Evolutionary conservation across 2,329 filamentous ascomycete species (phyloP), one percentile per base, ranked within the genome.

Genomic region (Fusarium luffae): DNA sequence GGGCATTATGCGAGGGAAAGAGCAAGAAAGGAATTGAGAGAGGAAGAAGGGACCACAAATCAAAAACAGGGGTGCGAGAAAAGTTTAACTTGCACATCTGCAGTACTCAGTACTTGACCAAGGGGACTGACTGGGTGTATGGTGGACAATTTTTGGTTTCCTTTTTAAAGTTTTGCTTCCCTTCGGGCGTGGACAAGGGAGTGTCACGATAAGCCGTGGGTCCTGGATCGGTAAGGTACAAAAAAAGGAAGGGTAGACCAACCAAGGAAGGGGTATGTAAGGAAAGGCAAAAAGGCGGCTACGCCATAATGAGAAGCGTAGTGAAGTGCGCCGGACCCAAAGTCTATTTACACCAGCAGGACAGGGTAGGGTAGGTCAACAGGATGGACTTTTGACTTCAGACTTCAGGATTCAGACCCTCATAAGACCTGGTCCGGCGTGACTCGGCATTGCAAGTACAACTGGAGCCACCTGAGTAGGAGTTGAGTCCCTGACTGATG

Each of bases 291-390:
- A 71, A 62, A 52, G 16, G 54, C 55, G 59, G 46, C 67, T 67
- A 69, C 64, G 60, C 65, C 55, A 55, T 44, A 66, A 66, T 46
- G 34, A 59, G 66, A 61, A 63, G 18, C 37, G n/a, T 19, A 43
- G 48, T 52, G 50, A 47, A 43, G 54, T 55, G 44, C 46, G 28
- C 47, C 58, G 67, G 73, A 69, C 67, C 69, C 59, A 72, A 74
- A 74, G 71, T 74, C 69, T 74, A 74, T 73, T 73, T 69, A 60
- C 71, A 72, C 66, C 59, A 68, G 50, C 51, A 23, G 43, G 52
- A 37, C 54, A 59, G 66, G 34, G 34, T 7, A 37, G 9, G 18
- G 41, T 65, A 59, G 66, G 61, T 69, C 64, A 63, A 60, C 68
- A 73, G 51, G 23, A 51, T 51, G 49, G 18, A 57, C 69, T 68